Base-by-base conservation (phyloP, 75 land plant species). In the Sequoiadendron giganteum region DNA sequence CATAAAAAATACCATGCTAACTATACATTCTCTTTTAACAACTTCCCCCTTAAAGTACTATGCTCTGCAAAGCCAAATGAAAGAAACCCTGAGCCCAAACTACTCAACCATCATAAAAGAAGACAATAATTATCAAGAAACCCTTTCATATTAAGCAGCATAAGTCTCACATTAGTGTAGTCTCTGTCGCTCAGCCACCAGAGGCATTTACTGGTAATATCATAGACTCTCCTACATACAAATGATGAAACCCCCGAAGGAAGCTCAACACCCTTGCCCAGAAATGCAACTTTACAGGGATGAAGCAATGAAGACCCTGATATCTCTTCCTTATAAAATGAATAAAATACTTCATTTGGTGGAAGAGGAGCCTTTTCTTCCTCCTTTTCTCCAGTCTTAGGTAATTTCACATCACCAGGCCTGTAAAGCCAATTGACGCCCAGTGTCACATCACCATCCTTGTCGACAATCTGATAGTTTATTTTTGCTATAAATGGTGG, bases 151-250 rank as follows among this genome's bases (percentile, higher is more conserved):
- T 56, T 16, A 5, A 77, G 42, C 9, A 76, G 43, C 1, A 15
- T 40, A 14, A 38, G 21, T 77, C 93, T 92, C 77, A 92, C 93
- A 90, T 90, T 90, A 83, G 92, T 91, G 90, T 90, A 92, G 86
- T 92, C 93, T 86, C 86, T 90, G 77, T 92, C 93, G 30, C 90
- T 91, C 1, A 92, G 92, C 92, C 92, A 91, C 90, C 93, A 92
- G 42, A 92, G 85, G 77, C 93, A 90, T 86, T 91, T 92, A 84
- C 65, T 85, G 18, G 85, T 43, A 42, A 88, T 91, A 48, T 92
- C 93, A 85, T 92, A 92, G 15, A 92, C 92, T 87, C 93, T 72
- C 39, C 93, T 86, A 85, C 90, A 92, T 25, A 92, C 89, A 84
- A 92, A 89, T 9, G 92, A 86, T 13, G 90, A 91, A 85, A 92